A percentile compares a stretch with the other conserved stretches of the same genome.
Conservation (phyloP, 768 basidiomycete genomes). For the Gloeopeniophorella convolvens region DNA sequence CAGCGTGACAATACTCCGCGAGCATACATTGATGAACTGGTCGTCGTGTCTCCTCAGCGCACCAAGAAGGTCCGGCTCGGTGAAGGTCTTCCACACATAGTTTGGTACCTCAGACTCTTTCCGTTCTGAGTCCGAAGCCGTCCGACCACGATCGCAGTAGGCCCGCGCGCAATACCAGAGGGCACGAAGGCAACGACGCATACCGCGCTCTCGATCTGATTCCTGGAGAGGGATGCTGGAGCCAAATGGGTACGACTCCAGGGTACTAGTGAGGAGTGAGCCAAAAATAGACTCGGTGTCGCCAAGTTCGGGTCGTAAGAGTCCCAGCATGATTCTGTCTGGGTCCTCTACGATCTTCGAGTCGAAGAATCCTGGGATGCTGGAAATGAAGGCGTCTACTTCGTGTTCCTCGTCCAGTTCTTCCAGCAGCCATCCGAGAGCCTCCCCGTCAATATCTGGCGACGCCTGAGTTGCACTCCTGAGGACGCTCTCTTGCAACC, state of each 20-base stretch:
- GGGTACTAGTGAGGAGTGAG: not conserved
- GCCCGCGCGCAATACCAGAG: not conserved
- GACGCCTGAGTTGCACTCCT: not conserved
- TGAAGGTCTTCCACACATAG: no score
- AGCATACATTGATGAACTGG: no score
- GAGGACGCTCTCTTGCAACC: not conserved
- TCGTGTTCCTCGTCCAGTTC: not conserved
- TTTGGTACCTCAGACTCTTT: no score
- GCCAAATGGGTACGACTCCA: not conserved
- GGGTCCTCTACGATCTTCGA: not conserved
- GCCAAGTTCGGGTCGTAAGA: not conserved
- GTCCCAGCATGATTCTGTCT: not conserved
- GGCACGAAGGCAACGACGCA: not conserved
- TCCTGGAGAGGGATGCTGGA: not conserved
- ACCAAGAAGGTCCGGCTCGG: no score
- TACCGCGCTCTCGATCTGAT: not conserved
- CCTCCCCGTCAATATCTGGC: not conserved
- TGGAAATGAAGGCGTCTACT: not conserved
- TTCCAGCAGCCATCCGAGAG: constrained; percentile 3
- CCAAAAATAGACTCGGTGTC: not conserved
- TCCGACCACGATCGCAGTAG: not conserved
- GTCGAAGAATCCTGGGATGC: not conserved
- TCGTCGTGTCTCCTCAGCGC: no score
- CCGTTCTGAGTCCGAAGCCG: not conserved
- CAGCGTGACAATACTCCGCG: no score